Base-by-base conservation (phyloP, 805 yeast genomes). In the Metschnikowia bowlesiae region DNA sequence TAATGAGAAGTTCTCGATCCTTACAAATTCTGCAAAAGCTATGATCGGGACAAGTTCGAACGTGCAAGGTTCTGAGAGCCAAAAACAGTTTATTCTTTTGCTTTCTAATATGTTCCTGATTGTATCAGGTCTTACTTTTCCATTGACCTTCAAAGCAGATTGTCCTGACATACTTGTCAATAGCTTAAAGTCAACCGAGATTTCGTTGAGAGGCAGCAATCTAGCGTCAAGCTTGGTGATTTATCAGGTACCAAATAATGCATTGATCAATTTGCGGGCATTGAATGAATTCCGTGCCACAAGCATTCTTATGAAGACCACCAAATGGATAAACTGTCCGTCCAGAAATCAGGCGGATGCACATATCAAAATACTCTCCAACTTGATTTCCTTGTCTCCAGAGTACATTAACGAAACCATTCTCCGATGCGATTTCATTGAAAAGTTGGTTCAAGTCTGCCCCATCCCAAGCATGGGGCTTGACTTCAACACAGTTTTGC, bases 111-210 rank as follows among this genome's bases (percentile, higher is more conserved):
- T 71, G 69, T 64, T 62, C 40, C 74, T 69, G 51, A 63, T 62
- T 0, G 55, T 71, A 48, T 62, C 73, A 1, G 60, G 67, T 40
- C 54, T 70, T 8, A 65, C 73, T 0, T 74, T 74, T 54, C 78
- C 78, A 1, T 68, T 64, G 28, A 59, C 65, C 2, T 66, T 67
- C 49, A 68, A 67, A 16, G 64, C 71, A 0, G 74, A 74, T 33
- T 63, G 71, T 2, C 60, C 66, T 4, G 59, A 59, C 38, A 54
- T 80, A 4, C 59, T 87, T 13, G 72, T 81, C 1, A 79, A 79
- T 55, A 81, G 87, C 0, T 76, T 87, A 18, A 80, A 81, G 48
- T 79, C 87, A 2, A 65, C 80, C 7, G 96, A 89, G 58, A 80
- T 87, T 10, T 68, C 85, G 0, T 62, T 84, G 31, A 71, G 96